Base-by-base conservation (phyloP, 805 yeast genomes). In the Candida glaebosa region DNA sequence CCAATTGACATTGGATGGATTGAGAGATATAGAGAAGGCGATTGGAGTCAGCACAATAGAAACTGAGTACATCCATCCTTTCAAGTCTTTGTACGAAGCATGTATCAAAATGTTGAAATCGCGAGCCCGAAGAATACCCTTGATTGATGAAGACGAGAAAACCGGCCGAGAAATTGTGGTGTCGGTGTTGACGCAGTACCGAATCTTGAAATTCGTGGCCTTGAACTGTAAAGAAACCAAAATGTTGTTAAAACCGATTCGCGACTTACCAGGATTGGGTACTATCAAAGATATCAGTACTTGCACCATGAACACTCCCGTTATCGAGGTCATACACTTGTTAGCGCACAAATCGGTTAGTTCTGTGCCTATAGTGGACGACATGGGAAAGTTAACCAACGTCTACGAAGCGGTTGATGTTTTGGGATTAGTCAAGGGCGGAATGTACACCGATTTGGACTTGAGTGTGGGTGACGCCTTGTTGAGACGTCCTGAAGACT, bases 351-450 rank as follows among this genome's bases (percentile, higher is more conserved):
- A 81, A 38, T 81, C 89, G n/a, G 93, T 93, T 10, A 82, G 95
- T 3, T 86, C 97, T 2, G 83, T 93, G 24, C 99, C 99, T 1
- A 90, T 93, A 43, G 81, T 93, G 22, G 97, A 91, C 56, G 87
- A 81, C 15, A 78, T 75, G 47, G 70, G 71, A 26, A 65, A 63
- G 44, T 70, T 93, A 49, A 74, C 88, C 48, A 93, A 93, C 57
- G 96, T 91, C 32, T 93, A 90, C 60, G 99, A 93, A 66, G 95
- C 96, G 0, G 95, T 88, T 25, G 99, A 93, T 65, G 95, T 93
- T 2, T 71, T 93, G 51, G 87, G 96, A 0, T 71, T 93, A 51
- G 88, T 93, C 44, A 91, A 90, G 63, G 96, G 96, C 31, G 97
- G 97, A 3, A 82, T 89, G 57, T 89, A 91, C 57, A 84, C 89